A percentile compares a stretch with the other conserved stretches of the same genome.
These are phyloP conservation scores for Tympanopsis confertula DNA, from an alignment of 2,329 filamentous ascomycete genomes.

Conservation along the genomic window DNA sequence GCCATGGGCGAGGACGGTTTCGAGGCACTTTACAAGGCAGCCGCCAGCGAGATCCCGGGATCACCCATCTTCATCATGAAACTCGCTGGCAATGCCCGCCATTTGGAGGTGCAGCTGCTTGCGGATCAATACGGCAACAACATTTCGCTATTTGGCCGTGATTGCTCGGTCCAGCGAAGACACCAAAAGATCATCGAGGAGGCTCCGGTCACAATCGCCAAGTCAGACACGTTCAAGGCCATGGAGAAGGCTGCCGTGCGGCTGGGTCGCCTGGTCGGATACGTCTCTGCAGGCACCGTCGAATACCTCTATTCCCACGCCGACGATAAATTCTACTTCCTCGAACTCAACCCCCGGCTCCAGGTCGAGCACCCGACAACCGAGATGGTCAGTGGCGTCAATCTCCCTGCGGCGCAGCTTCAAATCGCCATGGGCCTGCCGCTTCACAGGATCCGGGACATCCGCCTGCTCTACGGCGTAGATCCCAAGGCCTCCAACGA, in stretches of 20 bases:
- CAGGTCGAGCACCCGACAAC: conserved; percentile 99
- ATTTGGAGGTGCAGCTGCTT: conserved; percentile 92
- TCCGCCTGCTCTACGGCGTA: conserved; percentile 87
- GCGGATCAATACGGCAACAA: conserved; percentile 99
- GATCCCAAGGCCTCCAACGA: conserved; percentile 76
- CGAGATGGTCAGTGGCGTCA: conserved; percentile 97
- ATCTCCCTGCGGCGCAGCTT: conserved; percentile 90
- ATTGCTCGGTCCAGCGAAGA: conserved; percentile 94
- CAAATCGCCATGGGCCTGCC: conserved; percentile 99
- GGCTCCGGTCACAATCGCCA: conserved; percentile 92
- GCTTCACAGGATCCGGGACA: conserved; percentile 88
- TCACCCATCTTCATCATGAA: conserved; percentile 99
- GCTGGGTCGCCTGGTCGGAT: conserved; percentile 85
- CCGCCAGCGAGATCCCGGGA: conserved; percentile 91
- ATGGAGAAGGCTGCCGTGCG: conserved; percentile 97
- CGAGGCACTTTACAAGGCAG: conserved; percentile 79
- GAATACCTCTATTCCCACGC: conserved; percentile 97
- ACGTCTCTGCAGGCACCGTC: conserved; percentile 96
- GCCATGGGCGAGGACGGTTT: conserved; percentile 78
- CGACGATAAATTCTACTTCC: conserved; percentile 98
- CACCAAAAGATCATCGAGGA: conserved; percentile 99
- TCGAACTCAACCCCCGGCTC: conserved; percentile 95
- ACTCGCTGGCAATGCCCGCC: conserved; percentile 86
- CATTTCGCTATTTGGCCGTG: conserved; percentile 95
- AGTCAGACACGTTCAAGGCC: conserved; percentile 73